Percentiles rank a stretch among this genome's conserved stretches.
Evolutionary conservation across 225 moss, liverwort and hornwort species (phyloP).

Genomic region (Bryum argenteum): DNA sequence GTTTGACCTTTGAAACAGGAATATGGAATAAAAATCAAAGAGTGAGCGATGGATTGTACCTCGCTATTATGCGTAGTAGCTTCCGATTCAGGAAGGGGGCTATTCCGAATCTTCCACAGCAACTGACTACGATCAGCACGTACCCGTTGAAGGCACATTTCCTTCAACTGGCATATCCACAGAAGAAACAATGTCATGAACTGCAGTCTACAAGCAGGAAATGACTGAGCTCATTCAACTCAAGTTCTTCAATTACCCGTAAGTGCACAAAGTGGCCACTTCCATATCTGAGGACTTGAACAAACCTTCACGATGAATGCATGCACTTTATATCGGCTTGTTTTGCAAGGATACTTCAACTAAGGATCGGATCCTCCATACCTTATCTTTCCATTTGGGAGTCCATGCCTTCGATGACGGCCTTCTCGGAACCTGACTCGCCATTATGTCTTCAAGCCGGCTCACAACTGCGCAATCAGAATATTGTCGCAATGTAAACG

Average conservation of each 20-base stretch:
- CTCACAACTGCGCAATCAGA: not conserved
- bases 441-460: conserved; percentile 29
- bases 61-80: conserved; percentile 52
- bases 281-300: too few relatives aligned
- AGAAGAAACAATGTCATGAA: not conserved
- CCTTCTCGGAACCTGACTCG: conserved; percentile 34
- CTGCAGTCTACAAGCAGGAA: not conserved
- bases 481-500: not conserved
- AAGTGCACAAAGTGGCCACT: too few relatives aligned
- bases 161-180: conserved; percentile 63
- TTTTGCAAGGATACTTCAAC: too few relatives aligned
- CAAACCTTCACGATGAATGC: too few relatives aligned
- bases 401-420: conserved; percentile 46
- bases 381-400: conserved; percentile 61
- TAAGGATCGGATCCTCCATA: not conserved
- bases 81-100: conserved; percentile 40
- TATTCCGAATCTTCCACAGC: conserved; percentile 79
- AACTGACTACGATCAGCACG: conserved; percentile 73
- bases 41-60: conserved; percentile 17
- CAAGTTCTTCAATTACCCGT: not conserved
- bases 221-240: conserved; percentile 3
- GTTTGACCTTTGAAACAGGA: too few relatives aligned
- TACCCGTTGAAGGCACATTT: conserved; percentile 85
- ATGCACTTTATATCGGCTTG: too few relatives aligned
- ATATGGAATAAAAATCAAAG: too few relatives aligned